Percentiles rank a stretch among this genome's conserved stretches.
These are phyloP conservation scores for Apiospora marii DNA, from an alignment of 2,329 filamentous ascomycete species.

Conservation along the genomic window DNA sequence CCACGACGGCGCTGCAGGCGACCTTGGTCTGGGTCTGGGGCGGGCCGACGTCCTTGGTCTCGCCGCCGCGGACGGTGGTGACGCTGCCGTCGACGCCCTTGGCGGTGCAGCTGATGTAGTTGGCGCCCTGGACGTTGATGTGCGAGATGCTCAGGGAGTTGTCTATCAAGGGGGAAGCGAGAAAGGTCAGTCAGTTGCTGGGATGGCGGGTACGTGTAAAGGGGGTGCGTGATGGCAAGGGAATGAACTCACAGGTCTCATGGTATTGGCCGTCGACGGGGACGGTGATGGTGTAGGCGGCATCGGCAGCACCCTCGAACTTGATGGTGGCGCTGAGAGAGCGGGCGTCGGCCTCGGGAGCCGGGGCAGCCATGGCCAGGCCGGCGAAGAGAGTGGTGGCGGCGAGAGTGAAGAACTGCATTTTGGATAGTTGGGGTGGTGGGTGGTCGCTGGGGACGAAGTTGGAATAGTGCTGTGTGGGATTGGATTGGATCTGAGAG, in stretches of 20 bases:
- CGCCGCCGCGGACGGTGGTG: constrained; percentile 4
- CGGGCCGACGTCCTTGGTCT: constrained; percentile 23
- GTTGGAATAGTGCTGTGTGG: neutral
- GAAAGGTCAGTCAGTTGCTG: neutral
- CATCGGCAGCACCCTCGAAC: constrained; percentile 20
- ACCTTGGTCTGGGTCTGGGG: constrained; percentile 18
- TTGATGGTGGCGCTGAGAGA: neutral
- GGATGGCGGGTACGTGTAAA: neutral
- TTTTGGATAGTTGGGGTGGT: neutral
- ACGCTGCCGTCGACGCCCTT: constrained; percentile 18
- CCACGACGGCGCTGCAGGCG: neutral
- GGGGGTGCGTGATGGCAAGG: neutral
- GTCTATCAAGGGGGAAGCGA: neutral
- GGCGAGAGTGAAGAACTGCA: constrained; percentile 23
- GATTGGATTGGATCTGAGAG: neutral
- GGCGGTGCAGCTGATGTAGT: constrained; percentile 18
- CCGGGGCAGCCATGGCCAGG: constrained; percentile 10
- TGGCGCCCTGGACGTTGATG: constrained; percentile 10
- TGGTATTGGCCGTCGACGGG: neutral
- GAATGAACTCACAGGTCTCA: neutral
- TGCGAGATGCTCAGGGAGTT: constrained; percentile 23
- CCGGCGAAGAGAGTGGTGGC: constrained; percentile 20
- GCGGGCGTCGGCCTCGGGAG: neutral
- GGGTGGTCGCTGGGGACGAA: neutral
- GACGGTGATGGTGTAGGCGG: neutral